Percentiles rank a stretch among this genome's conserved stretches.
Evolutionary conservation across 208 protist species (phyloP).

Genomic region (Leishmania guyanensis): DNA sequence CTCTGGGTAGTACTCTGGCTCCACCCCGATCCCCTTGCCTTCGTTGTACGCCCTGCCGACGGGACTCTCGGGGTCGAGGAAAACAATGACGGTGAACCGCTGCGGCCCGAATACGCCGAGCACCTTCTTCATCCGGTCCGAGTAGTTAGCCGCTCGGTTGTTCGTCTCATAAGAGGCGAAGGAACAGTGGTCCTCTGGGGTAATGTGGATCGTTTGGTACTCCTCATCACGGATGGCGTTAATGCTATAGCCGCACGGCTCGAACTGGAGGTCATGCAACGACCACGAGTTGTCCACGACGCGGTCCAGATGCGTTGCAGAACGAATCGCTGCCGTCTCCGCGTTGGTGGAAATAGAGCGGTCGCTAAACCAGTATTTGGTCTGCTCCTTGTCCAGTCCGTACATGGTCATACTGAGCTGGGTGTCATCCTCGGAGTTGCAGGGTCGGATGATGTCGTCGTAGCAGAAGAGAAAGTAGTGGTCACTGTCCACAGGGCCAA

Average conservation of each 20-base stretch:
- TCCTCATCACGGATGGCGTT: constrained; percentile 87
- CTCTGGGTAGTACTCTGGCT: constrained; percentile 74
- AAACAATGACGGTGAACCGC: constrained; percentile 89
- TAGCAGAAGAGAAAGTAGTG: constrained; percentile 94
- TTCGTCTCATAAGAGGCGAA: constrained; percentile 96
- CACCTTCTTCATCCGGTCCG: constrained; percentile 59
- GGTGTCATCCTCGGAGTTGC: constrained; percentile 66
- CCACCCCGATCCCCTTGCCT: constrained; percentile 66
- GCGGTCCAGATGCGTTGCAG: constrained; percentile 59
- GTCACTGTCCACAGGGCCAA: constrained; percentile 90
- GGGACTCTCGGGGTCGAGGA: constrained; percentile 78
- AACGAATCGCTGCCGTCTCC: constrained; percentile 73
- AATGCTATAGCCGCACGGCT: constrained; percentile 95
- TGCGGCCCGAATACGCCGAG: constrained; percentile 75
- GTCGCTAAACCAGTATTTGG: constrained; percentile 84
- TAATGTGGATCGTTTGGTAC: constrained; percentile 97
- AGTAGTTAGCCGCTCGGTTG: constrained; percentile 63
- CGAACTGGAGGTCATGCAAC: constrained; percentile 92
- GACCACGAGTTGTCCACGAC: constrained; percentile 80
- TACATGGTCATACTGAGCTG: constrained; percentile 94
- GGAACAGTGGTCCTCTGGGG: constrained; percentile 92
- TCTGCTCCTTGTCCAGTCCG: constrained; percentile 79
- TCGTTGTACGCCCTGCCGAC: constrained; percentile 70
- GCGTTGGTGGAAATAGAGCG: constrained; percentile 62
- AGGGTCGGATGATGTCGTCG: constrained; percentile 83